Base-by-base conservation (phyloP, 352 stramenopile genomes). In the Blastocystis sp. region DNA sequence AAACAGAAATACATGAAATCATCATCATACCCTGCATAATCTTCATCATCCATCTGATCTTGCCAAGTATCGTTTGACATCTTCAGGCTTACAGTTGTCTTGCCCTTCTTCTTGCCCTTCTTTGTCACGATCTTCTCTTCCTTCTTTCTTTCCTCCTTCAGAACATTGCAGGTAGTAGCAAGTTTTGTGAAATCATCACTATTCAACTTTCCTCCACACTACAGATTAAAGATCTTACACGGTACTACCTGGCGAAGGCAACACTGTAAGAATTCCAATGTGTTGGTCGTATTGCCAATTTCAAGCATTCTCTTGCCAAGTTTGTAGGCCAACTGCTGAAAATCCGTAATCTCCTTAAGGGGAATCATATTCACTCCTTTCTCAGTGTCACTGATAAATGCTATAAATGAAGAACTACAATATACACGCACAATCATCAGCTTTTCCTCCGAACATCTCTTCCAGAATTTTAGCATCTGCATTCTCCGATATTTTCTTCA, bases 81-180 rank as follows among this genome's bases (percentile, higher is more conserved):
- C 66, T 89, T 89, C 22, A 64, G 44, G 17, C n/a, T 24, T 1
- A 44, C 40, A 11, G 24, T 69, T n/a, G n/a, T 54, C 78, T 89
- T 89, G n/a, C 51, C 42, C 78, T 89, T 89, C 60, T 89, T 79
- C 48, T 79, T 89, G 19, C 78, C 66, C 78, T 89, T 89, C 66
- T 89, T 89, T 35, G 57, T 77, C 15, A 40, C 44, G 4, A 70
- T 59, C 51, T 58, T 89, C 66, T 89, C 78, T 24, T 76, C 78
- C 57, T 89, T 89, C 78, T 77, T 89, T 54, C 78, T 24, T 56
- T 89, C 78, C 48, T 89, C 78, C 66, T 89, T 89, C 37, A 79
- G 35, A 9, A 89, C 78, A 17, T 79, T 79, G 48, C 78, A 89
- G 4, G 60, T 76, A 7, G 78, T 77, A 22, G 78, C 13, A 40